Base-by-base conservation (phyloP, 345 rosid genomes). In the Sisymbrium irio region DNA sequence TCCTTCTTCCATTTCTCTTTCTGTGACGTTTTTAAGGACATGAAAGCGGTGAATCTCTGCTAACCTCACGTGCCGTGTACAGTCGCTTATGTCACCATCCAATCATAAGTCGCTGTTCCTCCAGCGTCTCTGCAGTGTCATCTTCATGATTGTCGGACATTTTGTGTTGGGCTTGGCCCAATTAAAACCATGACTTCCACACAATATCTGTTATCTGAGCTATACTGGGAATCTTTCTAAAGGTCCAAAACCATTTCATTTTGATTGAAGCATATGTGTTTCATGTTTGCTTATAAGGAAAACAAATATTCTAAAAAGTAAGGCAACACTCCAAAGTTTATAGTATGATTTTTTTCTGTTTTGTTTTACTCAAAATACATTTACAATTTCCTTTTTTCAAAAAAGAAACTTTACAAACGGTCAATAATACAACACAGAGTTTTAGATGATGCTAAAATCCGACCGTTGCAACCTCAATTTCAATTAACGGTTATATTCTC, bases 401-500 rank as follows among this genome's bases (percentile, higher is more conserved):
- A 27, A 0, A 28, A 12, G 13, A 28, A 30, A 30, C 7, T 55
- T 55, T 55, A 4, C 47, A 76, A 69, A 71, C 66, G 62, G 71
- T 64, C 72, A 77, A 33, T 46, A 55, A 53, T 22, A 55, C 27
- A 50, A 63, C 22, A 49, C 4, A 65, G 25, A 65, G n/a, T 47
- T 53, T 5, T 3, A 53, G 65, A 74, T 74, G 80, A 55, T 5
- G 14, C 36, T 19, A 50, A 54, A 77, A 80, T 69, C 78, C 65
- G 81, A 83, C 85, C 88, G 88, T 87, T 87, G 82, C 42, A 72
- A 27, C 6, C 9, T 33, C 65, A 55, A 2, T 33, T 20, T 42
- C 61, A 41, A 28, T 18, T 27, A 77, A 77, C 71, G 76, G 76
- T 55, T 14, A 64, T 12, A 55, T 71, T n/a, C 32, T 64, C 60